A percentile compares a stretch with the other conserved stretches of the same genome.
These are phyloP conservation scores for Candida quercuum DNA, from an alignment of 805 yeast genomes.

Conservation along the genomic window DNA sequence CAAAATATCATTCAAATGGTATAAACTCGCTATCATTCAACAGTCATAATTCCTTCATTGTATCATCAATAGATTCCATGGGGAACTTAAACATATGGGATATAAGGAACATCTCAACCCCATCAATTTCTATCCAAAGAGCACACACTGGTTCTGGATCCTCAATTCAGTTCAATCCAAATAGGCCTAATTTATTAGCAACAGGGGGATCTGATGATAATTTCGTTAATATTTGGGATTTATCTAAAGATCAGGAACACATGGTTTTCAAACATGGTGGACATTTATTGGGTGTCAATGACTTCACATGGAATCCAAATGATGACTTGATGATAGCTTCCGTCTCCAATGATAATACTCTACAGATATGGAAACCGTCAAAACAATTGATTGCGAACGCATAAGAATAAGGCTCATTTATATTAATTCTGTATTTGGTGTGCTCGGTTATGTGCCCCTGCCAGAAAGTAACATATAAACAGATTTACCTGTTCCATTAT, in stretches of 20 bases:
- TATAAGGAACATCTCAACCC: conserved; percentile 38
- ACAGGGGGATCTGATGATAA: conserved; percentile 63
- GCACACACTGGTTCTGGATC: conserved; percentile 55
- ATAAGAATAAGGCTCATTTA: no score
- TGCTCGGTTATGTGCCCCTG: no score
- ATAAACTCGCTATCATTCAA: conserved; percentile 59
- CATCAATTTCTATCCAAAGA: conserved; percentile 24
- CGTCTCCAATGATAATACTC: conserved; percentile 78
- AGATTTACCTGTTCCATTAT: no score
- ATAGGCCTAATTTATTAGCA: conserved; percentile 47
- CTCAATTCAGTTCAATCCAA: conserved; percentile 69
- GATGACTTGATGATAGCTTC: conserved; percentile 68
- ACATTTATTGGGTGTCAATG: conserved; percentile 83
- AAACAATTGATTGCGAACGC: conserved; percentile 3
- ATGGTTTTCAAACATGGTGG: conserved; percentile 73
- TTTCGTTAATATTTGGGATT: conserved; percentile 58
- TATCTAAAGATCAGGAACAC: conserved; percentile 26
- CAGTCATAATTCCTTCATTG: conserved; percentile 44
- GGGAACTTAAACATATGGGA: conserved; percentile 66
- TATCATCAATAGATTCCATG: conserved; percentile 62
- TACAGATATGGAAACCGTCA: conserved; percentile 83
- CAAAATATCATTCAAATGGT: conserved; percentile 27
- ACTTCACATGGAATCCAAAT: conserved; percentile 74
- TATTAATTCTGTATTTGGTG: no score
- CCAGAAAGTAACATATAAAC: no score